phyloP scores from a whole-genome alignment of 2,329 filamentous ascomycete species.

The Aspergillus arachidicola region DNA sequence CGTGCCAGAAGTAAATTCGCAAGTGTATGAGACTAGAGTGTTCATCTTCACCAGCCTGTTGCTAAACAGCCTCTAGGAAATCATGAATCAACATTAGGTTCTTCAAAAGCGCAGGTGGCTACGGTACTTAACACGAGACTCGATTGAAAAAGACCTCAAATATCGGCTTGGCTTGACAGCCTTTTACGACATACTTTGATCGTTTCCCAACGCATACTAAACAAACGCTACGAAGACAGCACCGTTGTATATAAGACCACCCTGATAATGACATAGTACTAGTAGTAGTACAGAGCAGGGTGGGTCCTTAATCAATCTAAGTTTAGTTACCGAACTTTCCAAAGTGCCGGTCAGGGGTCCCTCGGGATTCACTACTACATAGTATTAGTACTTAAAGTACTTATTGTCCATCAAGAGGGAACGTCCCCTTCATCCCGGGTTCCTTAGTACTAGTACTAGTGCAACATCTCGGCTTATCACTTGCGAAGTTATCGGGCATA shows the following conservation, averaged over 20 bases:
- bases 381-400: neutral
- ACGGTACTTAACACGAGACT: neutral
- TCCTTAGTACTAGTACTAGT: neutral
- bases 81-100: conserved; percentile 18
- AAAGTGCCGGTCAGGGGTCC: neutral
- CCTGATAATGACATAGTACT: neutral
- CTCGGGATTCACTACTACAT: neutral
- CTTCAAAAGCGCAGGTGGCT: neutral
- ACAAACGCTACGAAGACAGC: neutral
- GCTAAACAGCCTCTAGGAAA: conserved; percentile 17
- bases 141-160: neutral
- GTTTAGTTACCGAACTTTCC: neutral
- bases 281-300: neutral
- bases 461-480: neutral
- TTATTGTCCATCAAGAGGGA: conserved; percentile 7
- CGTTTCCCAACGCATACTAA: neutral
- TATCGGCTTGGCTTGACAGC: neutral
- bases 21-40: conserved; percentile 45
- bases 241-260: conserved; percentile 5
- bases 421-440: too few relatives aligned
- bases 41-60: neutral
- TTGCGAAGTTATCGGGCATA: conserved; percentile 3
- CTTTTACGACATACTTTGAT: neutral
- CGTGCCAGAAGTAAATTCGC: conserved; percentile 77
- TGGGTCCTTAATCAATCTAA: neutral